Base-by-base conservation (phyloP, 2,329 filamentous ascomycete species). In the Colletotrichum godetiae region DNA sequence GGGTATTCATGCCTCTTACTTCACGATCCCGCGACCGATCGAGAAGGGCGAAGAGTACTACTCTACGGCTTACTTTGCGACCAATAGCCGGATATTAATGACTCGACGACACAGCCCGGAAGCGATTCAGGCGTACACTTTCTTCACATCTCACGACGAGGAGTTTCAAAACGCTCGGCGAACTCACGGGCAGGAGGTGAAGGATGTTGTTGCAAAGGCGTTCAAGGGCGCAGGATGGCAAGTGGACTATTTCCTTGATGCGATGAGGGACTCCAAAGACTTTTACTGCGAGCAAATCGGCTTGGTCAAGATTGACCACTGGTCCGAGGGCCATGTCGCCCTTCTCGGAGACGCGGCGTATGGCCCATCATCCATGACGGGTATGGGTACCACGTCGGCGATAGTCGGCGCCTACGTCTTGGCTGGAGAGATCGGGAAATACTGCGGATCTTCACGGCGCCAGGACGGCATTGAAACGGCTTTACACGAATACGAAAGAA, bases 311-410 rank as follows among this genome's bases (percentile, higher is more conserved):
- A 74, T 87, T 66, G 77, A 81, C 0, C 72, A 73, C 3, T 89
- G 84, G 87, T 84, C 80, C 1, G 78, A 79, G 0, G 86, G 86
- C 0, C 84, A 87, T 0, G 82, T 89, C 3, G 84, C 82, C 0
- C 80, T 90, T 0, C 62, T 91, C 0, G 90, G 89, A 0, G 89
- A 92, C 73, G 87, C 90, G 1, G 88, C 80, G 0, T 87, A 86
- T 76, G 86, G 84, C 35, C 87, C 88, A 0, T 83, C 85, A 0
- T 83, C 86, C 4, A 52, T 67, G 5, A 87, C 85, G 0, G 90
- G 89, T 0, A 85, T 88, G 81, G 89, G 89, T 0, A 89, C 88
- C 0, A 86, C 85, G 1, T 75, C 82, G 0, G 84, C 85, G 0
- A 76, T 91, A 0, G 77, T 87, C 0, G 86, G 86, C 0, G 87